Percentiles rank a stretch among this genome's conserved stretches.
Evolutionary conservation across 164 flowering plant genomes (phyloP).

Genomic region (Euptelea pleiosperma): DNA sequence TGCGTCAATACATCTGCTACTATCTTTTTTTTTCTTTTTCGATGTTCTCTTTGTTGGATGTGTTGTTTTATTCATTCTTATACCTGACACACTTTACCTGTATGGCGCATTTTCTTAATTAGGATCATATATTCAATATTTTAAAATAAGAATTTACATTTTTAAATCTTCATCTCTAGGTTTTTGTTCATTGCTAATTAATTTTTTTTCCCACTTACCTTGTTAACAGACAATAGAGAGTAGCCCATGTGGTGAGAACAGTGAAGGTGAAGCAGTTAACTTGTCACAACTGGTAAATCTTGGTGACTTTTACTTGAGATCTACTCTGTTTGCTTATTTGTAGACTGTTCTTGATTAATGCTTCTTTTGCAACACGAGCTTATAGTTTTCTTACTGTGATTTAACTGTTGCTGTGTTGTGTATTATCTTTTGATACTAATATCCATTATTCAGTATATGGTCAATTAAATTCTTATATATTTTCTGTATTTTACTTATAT

Average conservation of each 20-base stretch:
- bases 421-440: not conserved
- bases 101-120: too few relatives aligned
- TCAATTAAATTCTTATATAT: constrained; percentile 26
- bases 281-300: constrained; percentile 83
- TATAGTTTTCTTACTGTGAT: constrained; percentile 1
- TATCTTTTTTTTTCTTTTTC: too few relatives aligned
- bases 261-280: constrained; percentile 82
- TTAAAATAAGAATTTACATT: too few relatives aligned
- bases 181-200: not conserved
- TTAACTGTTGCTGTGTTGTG: not conserved
- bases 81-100: too few relatives aligned
- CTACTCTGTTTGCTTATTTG: constrained; percentile 9
- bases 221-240: constrained; percentile 87
- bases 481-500: constrained; percentile 35
- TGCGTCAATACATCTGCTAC: too few relatives aligned
- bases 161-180: not conserved
- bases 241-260: constrained; percentile 80
- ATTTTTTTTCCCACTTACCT: constrained; percentile 3
- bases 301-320: constrained; percentile 19
- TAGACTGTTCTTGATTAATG: not conserved
- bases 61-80: too few relatives aligned
- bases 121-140: too few relatives aligned
- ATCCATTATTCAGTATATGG: not conserved
- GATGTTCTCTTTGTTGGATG: too few relatives aligned
- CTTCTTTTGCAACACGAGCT: too few relatives aligned